A percentile compares a stretch with the other conserved stretches of the same genome.
These are phyloP conservation scores for Epichloe bromicola DNA, from an alignment of 2,329 filamentous ascomycete genomes.

Conservation along the genomic window DNA sequence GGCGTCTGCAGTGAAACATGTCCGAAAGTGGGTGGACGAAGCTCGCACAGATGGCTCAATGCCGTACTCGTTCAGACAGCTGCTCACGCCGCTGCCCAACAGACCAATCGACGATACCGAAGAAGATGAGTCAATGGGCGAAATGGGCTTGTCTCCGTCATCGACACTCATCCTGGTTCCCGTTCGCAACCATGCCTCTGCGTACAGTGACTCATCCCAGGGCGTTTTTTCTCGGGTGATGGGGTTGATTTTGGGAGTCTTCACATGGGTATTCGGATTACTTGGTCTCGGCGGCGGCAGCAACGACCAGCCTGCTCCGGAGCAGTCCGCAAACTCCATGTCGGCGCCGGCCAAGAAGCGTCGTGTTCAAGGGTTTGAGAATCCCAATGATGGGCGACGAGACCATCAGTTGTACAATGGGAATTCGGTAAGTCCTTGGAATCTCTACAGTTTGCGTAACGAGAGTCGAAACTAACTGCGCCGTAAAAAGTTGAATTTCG, in stretches of 20 bases:
- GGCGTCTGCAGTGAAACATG: constrained; percentile 48
- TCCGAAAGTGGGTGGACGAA: constrained; percentile 67
- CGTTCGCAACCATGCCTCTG: constrained; percentile 34
- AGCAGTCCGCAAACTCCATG: constrained; percentile 4
- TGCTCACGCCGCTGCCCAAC: constrained; percentile 67
- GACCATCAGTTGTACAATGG: constrained; percentile 78
- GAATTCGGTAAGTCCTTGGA: constrained; percentile 52
- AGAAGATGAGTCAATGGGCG: constrained; percentile 53
- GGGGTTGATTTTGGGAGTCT: constrained; percentile 18
- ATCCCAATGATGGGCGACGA: constrained; percentile 38
- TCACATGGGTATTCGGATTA: constrained; percentile 23
- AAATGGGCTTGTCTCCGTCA: constrained; percentile 62
- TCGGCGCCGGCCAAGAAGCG: constrained; percentile 11
- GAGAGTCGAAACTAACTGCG: neutral
- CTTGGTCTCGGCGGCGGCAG: constrained; percentile 12
- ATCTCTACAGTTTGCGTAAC: too few species aligned
- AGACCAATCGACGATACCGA: constrained; percentile 61
- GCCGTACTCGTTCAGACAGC: constrained; percentile 75
- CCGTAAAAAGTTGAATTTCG: constrained; percentile 47
- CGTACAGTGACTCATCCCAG: constrained; percentile 23
- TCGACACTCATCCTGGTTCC: constrained; percentile 76
- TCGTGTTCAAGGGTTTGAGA: constrained; percentile 21
- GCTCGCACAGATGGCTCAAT: constrained; percentile 40
- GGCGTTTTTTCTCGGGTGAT: constrained; percentile 18
- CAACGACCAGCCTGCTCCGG: neutral